Base-by-base conservation (phyloP, 106 monocot species). In the Dioscorea alata region DNA sequence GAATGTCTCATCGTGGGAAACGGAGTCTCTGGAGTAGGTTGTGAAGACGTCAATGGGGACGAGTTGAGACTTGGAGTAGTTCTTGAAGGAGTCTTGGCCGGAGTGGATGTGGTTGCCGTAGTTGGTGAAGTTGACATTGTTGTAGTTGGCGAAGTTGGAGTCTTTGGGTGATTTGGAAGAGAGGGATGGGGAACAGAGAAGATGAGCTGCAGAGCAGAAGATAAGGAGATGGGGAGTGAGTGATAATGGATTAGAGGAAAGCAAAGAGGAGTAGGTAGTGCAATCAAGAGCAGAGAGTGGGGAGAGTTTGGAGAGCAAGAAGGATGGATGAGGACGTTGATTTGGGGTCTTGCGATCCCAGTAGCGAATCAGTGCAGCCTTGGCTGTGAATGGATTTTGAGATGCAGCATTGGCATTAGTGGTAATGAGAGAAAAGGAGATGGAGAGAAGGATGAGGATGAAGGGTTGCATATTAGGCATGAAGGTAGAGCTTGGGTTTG, bases 11-110 rank as follows among this genome's bases (percentile, higher is more conserved):
- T 73, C 48, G 63, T 79, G 78, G 34, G 66, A 67, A 50, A 59
- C 33, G 22, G 84, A 76, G 60, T 78, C 76, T 17, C 90, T 78
- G 77, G 82, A 73, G 77, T 99, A 99, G 21, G 87, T 80, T 28
- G 90, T 84, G 85, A 99, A 99, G 49, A 77, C 74, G 74, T 99
- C 87, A 70, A 79, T 6, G 25, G 86, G 84, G 48, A 99, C 66
- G 76, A 90, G 85, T 8, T 67, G 52, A 50, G 59, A 62, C 8
- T 74, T 66, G 56, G 89, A 93, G 77, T 99, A 99, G 77, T 73
- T 85, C 21, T 71, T 73, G 84, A 97, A 97, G 49, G 86, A 79
- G 60, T 64, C 59, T 33, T 70, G 28, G 33, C 90, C 85, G 16
- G 16, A 56, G 49, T 76, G 71, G 60, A 72, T 93, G 77, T 99